phyloP scores from a whole-genome alignment of 345 rosid genomes.

The Rhizophora mangle region DNA sequence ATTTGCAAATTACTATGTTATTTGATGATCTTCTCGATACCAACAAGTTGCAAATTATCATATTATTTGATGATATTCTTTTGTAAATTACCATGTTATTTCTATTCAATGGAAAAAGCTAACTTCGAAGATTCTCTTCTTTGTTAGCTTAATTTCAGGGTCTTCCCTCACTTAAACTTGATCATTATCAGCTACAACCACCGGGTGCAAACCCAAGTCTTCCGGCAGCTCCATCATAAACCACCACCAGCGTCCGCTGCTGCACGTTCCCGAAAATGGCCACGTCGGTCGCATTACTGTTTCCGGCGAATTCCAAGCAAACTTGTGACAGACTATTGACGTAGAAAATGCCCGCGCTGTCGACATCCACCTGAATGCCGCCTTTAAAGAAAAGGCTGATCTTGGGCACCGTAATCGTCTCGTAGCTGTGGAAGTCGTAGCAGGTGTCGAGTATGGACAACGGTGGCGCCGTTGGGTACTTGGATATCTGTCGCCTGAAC shows the following conservation, averaged over 20 bases:
- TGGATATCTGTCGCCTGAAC: constrained; percentile 48
- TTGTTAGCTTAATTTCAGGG: too few relatives aligned
- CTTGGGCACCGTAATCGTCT: constrained; percentile 39
- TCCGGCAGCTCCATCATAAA: constrained; percentile 57
- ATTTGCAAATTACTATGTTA: too few relatives aligned
- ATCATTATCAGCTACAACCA: constrained; percentile 44
- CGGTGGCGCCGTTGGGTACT: constrained; percentile 53
- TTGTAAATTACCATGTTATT: too few relatives aligned
- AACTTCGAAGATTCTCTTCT: too few relatives aligned
- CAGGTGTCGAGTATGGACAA: constrained; percentile 77
- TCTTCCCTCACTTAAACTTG: too few relatives aligned
- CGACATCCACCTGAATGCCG: constrained; percentile 43
- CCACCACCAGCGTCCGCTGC: constrained; percentile 67
- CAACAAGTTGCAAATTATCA: too few relatives aligned
- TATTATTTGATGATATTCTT: too few relatives aligned
- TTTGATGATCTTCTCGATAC: too few relatives aligned
- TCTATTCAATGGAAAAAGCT: too few relatives aligned
- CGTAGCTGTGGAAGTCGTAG: constrained; percentile 47
- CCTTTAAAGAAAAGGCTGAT: constrained; percentile 50
- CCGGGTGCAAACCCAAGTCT: constrained; percentile 64
- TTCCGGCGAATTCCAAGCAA: constrained; percentile 78
- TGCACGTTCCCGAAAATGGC: constrained; percentile 71
- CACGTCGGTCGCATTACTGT: constrained; percentile 43
- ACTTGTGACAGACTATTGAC: constrained; percentile 43
- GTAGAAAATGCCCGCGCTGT: constrained; percentile 44